Base-by-base conservation (phyloP, 768 basidiomycete species). In the Mycena maculata region DNA sequence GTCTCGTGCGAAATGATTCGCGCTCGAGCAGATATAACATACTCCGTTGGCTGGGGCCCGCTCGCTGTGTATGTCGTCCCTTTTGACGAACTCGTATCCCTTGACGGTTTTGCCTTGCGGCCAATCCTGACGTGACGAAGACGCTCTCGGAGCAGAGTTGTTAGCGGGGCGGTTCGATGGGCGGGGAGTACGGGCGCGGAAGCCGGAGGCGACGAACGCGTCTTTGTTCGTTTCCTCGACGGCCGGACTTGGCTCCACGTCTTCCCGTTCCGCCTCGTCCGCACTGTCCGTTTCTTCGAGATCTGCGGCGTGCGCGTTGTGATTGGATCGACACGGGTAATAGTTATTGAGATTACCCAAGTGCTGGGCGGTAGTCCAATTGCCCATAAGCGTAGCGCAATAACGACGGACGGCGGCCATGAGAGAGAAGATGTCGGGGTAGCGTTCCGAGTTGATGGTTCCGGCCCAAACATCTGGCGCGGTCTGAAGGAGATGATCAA, bases 21-120 rank as follows among this genome's bases (percentile, higher is more conserved):
- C 38, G 55, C 76, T 76, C 2, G 72, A 67, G 27, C 76, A 76
- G 0, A 76, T 48, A 25, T 60, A 73, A 42, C 74, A 76, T 0
- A 16, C 23, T 0, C 72, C 68, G 12, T 61, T 63, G 2, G 33
- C 10, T 0, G 60, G 67, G 1, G 60, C 1, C 2, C 47, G 25
- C 1, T 38, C 39, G 31, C 67, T 68, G 41, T 38, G 48, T 0
- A 55, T 47, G 6, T 61, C 60, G 42, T 68, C 67, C 1, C 60
- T 20, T 11, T n/a, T 25, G 20, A 2, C 13, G 33, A 62, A 68
- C 0, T 20, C 20, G 28, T 68, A 59, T 0, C 61, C 67, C 25
- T 59, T 28, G 9, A 68, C n/a, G 9, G 54, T 58, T 27, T 62
- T 62, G 0, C 67, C 67, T 33, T 56, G 47, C 1, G 61, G 67